phyloP scores from a whole-genome alignment of 139 green algal species.

The Eudorina sp. region DNA sequence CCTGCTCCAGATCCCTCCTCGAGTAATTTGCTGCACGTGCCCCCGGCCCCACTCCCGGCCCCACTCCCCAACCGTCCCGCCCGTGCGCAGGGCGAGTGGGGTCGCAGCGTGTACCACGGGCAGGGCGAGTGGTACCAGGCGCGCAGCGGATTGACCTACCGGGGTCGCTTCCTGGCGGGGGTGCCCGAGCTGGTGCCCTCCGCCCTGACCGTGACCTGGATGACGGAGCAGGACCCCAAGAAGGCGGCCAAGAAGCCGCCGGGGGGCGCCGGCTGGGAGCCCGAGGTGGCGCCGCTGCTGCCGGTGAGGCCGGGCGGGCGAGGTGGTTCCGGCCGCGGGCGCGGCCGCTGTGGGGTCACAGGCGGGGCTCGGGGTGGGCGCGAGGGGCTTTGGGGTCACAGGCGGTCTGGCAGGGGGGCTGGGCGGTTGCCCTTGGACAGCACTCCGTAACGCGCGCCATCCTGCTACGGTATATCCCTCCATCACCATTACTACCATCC shows the following conservation, averaged over 20 bases:
- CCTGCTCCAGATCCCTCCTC: no score
- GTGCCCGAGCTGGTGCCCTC: constrained; percentile 10
- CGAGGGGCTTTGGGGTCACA: not conserved
- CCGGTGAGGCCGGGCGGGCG: not conserved
- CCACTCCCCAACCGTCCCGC: not conserved
- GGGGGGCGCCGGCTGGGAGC: not conserved
- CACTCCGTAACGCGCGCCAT: no score
- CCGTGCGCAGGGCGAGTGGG: constrained; percentile 16
- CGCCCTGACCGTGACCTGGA: constrained; percentile 17
- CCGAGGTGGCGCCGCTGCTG: constrained; percentile 8
- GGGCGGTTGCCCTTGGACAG: no score
- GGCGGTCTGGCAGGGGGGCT: no score
- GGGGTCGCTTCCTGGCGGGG: constrained; percentile 9
- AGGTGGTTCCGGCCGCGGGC: no score
- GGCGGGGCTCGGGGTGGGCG: not conserved
- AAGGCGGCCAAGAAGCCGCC: not conserved
- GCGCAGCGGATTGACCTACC: constrained; percentile 20
- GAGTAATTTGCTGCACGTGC: no score
- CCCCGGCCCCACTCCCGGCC: no score
- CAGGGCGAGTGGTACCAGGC: constrained; percentile 38
- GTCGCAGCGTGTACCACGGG: constrained; percentile 12
- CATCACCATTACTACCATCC: no score
- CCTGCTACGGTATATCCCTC: no score
- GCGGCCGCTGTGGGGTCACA: not conserved
- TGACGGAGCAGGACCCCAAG: constrained; percentile 41